phyloP scores from a whole-genome alignment of 2,329 filamentous ascomycete species.

The Colletotrichum kahawae region DNA sequence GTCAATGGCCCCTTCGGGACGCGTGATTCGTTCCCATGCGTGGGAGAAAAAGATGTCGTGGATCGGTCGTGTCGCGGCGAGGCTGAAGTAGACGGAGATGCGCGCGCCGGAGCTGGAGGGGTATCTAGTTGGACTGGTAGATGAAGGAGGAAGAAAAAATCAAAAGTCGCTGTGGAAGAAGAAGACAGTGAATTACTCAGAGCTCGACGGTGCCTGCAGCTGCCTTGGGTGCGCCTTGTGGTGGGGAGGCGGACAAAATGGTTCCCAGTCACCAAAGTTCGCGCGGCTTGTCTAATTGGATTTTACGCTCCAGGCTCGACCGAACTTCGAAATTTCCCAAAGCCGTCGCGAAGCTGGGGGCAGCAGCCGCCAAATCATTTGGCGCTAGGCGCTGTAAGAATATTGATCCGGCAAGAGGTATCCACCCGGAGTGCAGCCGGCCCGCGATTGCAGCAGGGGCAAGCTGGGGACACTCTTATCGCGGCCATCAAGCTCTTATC shows the following conservation, averaged over 20 bases:
- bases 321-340: conserved; percentile 43
- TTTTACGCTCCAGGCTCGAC: conserved; percentile 11
- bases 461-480: conserved; percentile 2
- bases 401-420: conserved; percentile 32
- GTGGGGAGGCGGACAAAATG: not conserved
- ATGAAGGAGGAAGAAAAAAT: not conserved
- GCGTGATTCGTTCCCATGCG: conserved; percentile 40
- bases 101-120: conserved; percentile 10
- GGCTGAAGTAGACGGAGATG: conserved; percentile 1
- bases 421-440: conserved; percentile 5
- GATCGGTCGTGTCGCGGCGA: conserved; percentile 20
- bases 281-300: conserved; percentile 15
- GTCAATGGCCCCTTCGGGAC: conserved; percentile 47
- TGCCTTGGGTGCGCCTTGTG: not conserved
- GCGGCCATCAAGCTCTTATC: not conserved
- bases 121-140: not conserved
- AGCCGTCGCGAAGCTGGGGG: conserved; percentile 41
- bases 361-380: conserved; percentile 44
- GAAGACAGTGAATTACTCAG: not conserved
- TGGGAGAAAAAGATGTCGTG: conserved; percentile 24
- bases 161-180: not conserved
- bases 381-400: conserved; percentile 43
- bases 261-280: not conserved
- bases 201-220: not conserved
- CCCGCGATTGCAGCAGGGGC: not conserved